Percentiles rank a stretch among this genome's conserved stretches.
Evolutionary conservation across 768 basidiomycete species (phyloP).

Genomic region (Suillus luteus): DNA sequence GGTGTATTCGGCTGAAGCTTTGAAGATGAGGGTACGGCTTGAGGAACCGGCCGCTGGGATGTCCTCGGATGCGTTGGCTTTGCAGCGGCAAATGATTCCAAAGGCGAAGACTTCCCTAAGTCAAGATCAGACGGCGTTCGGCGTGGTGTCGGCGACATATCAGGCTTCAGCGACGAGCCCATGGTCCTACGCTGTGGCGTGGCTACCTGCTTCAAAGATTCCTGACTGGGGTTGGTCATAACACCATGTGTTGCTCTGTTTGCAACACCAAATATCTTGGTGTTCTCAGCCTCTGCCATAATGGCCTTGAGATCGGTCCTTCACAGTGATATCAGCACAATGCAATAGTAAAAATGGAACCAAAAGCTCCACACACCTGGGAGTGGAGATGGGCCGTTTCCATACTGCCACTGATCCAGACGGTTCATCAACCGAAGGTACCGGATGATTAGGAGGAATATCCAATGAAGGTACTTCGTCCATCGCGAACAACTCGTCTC

Average conservation of each 20-base stretch:
- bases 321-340: constrained; percentile 16
- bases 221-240: neutral
- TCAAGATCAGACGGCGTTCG: constrained; percentile 16
- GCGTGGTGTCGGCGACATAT: constrained; percentile 13
- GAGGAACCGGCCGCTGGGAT: constrained; percentile 20
- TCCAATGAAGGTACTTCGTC: constrained; percentile 54
- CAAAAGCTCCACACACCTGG: constrained; percentile 44
- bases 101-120: constrained; percentile 6
- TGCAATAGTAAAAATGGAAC: neutral
- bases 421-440: constrained; percentile 17
- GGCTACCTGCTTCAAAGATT: neutral
- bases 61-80: constrained; percentile 3
- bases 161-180: constrained; percentile 14
- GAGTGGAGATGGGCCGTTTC: constrained; percentile 47
- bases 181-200: constrained; percentile 4
- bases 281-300: constrained; percentile 73
- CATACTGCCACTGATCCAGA: constrained; percentile 40
- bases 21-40: constrained; percentile 18
- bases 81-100: constrained; percentile 3
- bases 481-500: constrained; percentile 83
- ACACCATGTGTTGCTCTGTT: neutral
- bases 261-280: constrained; percentile 8
- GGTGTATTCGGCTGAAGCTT: constrained; percentile 27
- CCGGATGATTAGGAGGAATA: constrained; percentile 20
- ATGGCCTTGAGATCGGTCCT: constrained; percentile 71